Evolutionary conservation across 192 early-diverging fungal species (phyloP).

Genomic region (Entomortierella lignicola): DNA sequence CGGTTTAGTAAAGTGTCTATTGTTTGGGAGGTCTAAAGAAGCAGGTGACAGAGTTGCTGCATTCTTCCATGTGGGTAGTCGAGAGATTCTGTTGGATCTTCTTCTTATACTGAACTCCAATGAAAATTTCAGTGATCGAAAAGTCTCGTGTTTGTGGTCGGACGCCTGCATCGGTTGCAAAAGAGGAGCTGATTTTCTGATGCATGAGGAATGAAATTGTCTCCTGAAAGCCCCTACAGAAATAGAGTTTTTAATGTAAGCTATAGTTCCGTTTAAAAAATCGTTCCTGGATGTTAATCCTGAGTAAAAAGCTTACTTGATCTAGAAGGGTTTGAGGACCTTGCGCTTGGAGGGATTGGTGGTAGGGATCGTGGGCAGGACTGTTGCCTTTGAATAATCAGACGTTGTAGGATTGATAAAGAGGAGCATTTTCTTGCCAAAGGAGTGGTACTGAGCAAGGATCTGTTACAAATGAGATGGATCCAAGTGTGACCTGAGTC

Average conservation of each 20-base stretch:
- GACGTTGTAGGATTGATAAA: not conserved
- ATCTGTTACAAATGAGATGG: not conserved
- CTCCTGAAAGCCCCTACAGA: slow-evolving; percentile 6
- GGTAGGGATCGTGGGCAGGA: not conserved
- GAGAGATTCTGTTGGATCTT: slow-evolving; percentile 14
- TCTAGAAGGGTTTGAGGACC: not conserved
- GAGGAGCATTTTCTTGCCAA: not conserved
- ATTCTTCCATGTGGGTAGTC: slow-evolving; percentile 7
- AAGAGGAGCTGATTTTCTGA: not conserved
- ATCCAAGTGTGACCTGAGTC: not conserved
- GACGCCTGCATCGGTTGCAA: not conserved
- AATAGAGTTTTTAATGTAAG: not conserved
- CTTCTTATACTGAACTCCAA: not conserved
- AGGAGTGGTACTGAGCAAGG: not conserved
- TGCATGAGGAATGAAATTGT: not conserved
- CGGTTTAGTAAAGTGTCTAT: slow-evolving; percentile 1
- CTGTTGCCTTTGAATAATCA: not conserved
- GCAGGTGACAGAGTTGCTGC: not conserved
- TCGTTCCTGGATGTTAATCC: not conserved
- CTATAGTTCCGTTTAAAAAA: not conserved
- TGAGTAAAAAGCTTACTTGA: slow-evolving; percentile 3
- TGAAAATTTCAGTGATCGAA: not conserved
- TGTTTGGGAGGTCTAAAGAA: no score
- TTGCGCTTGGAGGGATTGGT: not conserved
- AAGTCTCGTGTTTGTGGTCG: not conserved